Evolutionary conservation across 371 early-diverging fungal species (phyloP).

Genomic region (Mucor indicus): DNA sequence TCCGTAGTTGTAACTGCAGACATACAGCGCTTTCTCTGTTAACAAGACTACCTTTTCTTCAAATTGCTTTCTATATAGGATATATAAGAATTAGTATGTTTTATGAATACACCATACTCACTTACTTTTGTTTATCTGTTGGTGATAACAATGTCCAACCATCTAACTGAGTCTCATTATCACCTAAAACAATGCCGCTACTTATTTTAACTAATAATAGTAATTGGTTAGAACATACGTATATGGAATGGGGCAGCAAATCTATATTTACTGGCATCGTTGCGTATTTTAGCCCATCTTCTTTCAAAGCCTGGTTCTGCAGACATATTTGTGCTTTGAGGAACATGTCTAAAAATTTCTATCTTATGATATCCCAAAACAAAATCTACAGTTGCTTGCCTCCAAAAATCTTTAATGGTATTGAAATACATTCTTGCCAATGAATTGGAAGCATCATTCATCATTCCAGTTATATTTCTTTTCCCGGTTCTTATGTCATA

Average conservation of each 20-base stretch:
- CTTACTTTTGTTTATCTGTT: conserved; percentile 14
- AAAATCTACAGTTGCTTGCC: conserved; percentile 51
- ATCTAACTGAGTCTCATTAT: conserved; percentile 48
- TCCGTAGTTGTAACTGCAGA: conserved; percentile 72
- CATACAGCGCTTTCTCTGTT: conserved; percentile 65
- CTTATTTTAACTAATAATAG: conserved; percentile 56
- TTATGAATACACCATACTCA: too few species aligned
- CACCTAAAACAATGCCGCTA: conserved; percentile 59
- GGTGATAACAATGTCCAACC: conserved; percentile 70
- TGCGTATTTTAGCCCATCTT: conserved; percentile 47
- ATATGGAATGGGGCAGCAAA: background rate
- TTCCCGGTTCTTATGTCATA: conserved; percentile 49
- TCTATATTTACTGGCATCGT: conserved; percentile 39
- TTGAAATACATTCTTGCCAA: conserved; percentile 71
- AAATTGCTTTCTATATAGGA: conserved; percentile 27
- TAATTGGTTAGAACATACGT: background rate
- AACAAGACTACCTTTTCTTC: conserved; percentile 73
- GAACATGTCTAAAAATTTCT: conserved; percentile 46
- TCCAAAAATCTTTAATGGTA: conserved; percentile 66
- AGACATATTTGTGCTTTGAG: conserved; percentile 40
- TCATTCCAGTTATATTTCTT: conserved; percentile 66
- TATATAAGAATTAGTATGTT: too few species aligned
- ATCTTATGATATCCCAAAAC: conserved; percentile 47
- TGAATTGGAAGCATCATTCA: conserved; percentile 75
- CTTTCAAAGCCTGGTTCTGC: conserved; percentile 56